Conservation (phyloP, 495 filamentous ascomycete genomes). For the Chlorociboria aeruginascens region DNA sequence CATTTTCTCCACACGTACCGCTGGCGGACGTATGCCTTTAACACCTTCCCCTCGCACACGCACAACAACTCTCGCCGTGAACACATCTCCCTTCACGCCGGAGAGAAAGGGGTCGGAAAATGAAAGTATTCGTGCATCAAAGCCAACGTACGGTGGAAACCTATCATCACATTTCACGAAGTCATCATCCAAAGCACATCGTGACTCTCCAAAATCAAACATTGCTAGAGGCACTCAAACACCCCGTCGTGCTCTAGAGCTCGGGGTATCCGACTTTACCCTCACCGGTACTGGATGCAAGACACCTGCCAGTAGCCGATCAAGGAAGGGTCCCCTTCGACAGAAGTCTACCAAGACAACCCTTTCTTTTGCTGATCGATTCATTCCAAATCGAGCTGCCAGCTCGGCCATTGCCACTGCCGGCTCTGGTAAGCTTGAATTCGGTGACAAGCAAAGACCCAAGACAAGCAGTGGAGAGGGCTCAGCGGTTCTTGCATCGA, state of each 20-base stretch:
- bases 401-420: conserved; percentile 77
- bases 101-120: conserved; percentile 40
- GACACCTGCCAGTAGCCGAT: conserved; percentile 56
- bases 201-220: conserved; percentile 87
- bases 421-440: conserved; percentile 67
- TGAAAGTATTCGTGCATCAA: conserved; percentile 39
- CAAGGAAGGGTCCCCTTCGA: conserved; percentile 49
- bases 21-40: conserved; percentile 86
- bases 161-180: conserved; percentile 64
- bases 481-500: conserved; percentile 59
- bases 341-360: conserved; percentile 68
- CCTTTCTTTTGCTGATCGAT: conserved; percentile 80
- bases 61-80: conserved; percentile 24
- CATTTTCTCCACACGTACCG: conserved; percentile 84
- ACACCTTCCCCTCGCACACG: conserved; percentile 76
- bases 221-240: conserved; percentile 59
- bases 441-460: conserved; percentile 50
- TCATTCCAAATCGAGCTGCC: conserved; percentile 85
- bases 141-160: conserved; percentile 64
- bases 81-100: conserved; percentile 70
- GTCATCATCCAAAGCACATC: conserved; percentile 45
- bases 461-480: conserved; percentile 57
- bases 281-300: conserved; percentile 66
- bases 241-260: conserved; percentile 70
- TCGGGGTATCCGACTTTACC: conserved; percentile 87